These are phyloP conservation scores for Ogataea degrootiae DNA, from an alignment of 805 yeast species.

Conservation along the genomic window DNA sequence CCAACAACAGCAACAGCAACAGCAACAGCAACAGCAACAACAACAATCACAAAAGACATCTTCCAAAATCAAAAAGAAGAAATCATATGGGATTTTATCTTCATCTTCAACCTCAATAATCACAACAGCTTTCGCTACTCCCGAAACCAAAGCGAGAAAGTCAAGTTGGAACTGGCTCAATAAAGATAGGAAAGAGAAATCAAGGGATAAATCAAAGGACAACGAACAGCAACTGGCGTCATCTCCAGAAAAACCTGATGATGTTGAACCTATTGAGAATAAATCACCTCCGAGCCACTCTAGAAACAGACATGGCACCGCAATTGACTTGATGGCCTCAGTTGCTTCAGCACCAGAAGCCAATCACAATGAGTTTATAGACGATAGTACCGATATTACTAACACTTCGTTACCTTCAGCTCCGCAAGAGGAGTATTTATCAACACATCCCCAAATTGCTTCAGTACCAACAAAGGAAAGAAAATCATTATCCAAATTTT, in stretches of 20 bases:
- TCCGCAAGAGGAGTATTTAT: conserved; percentile 4
- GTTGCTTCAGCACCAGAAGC: background rate
- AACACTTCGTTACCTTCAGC: conserved; percentile 8
- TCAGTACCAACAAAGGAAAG: conserved; percentile 7
- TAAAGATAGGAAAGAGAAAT: conserved; percentile 2
- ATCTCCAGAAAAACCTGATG: no score
- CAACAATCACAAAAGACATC: conserved; percentile 5
- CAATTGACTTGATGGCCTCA: conserved; percentile 4
- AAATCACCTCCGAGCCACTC: conserved; percentile 21
- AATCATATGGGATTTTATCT: conserved; percentile 6
- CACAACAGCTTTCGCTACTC: background rate
- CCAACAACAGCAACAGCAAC: background rate
- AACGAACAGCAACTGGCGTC: background rate
- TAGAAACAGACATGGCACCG: conserved; percentile 27
- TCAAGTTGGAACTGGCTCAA: conserved; percentile 14
- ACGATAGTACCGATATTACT: no score
- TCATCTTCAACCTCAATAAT: background rate
- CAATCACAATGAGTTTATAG: background rate
- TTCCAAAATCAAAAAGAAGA: conserved; percentile 4
- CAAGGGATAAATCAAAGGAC: conserved; percentile 4
- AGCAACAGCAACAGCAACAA: background rate
- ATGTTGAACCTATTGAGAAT: background rate
- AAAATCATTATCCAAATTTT: conserved; percentile 22
- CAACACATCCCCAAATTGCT: background rate
- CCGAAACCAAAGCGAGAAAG: conserved; percentile 2